These are phyloP conservation scores for Dipodascus albidus DNA, from an alignment of 805 yeast genomes.

Conservation along the genomic window DNA sequence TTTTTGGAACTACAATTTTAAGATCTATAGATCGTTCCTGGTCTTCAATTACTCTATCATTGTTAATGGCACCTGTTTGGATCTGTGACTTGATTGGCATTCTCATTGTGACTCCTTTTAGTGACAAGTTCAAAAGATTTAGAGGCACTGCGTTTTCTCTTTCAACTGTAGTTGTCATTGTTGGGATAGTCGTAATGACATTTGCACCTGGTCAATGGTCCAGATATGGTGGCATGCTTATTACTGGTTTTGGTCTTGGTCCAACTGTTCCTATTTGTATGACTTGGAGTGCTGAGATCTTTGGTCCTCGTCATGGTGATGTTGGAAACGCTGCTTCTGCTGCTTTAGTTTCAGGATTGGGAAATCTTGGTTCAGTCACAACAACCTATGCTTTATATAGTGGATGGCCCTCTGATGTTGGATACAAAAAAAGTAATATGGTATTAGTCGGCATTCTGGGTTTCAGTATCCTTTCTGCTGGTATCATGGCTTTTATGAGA, in stretches of 20 bases:
- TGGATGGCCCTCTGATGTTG: constrained; percentile 77
- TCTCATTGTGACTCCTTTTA: constrained; percentile 62
- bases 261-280: constrained; percentile 84
- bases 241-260: constrained; percentile 80
- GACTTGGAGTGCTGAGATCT: constrained; percentile 74
- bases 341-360: constrained; percentile 77
- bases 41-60: constrained; percentile 56
- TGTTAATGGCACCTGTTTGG: constrained; percentile 86
- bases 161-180: constrained; percentile 56
- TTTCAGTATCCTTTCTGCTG: constrained; percentile 47
- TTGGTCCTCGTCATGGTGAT: constrained; percentile 62
- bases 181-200: constrained; percentile 66
- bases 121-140: constrained; percentile 51
- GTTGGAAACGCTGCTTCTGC: constrained; percentile 76
- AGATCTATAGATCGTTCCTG: constrained; percentile 49
- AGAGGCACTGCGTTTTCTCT: constrained; percentile 53
- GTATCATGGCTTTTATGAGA: constrained; percentile 24
- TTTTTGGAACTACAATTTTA: constrained; percentile 72
- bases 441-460: constrained; percentile 73
- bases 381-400: constrained; percentile 76
- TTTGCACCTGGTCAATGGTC: constrained; percentile 67
- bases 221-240: constrained; percentile 66
- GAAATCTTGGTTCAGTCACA: constrained; percentile 76
- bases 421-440: constrained; percentile 67
- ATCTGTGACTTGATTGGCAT: constrained; percentile 71